Evolutionary conservation across 306 rosid species (phyloP), one percentile per base, ranked within the genome.

Genomic region (Gastrolobium villosum): DNA sequence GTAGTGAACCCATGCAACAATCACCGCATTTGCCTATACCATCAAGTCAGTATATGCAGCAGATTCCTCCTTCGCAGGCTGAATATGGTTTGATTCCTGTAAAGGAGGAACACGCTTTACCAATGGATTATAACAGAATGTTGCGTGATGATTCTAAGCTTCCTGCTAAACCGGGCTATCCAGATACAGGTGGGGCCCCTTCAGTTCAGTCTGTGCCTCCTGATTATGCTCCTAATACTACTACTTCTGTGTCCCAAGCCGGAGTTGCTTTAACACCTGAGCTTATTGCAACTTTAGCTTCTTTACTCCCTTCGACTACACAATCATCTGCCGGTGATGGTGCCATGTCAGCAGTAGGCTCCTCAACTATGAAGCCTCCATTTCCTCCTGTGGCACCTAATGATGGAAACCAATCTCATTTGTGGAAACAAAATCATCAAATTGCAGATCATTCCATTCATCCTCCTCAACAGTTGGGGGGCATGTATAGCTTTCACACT

Each of bases 241-340:
- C 72, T 65, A 81, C 83, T 54, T 72, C 92, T 76, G 74, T 74
- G 53, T 87, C 97, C 59, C 99, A 91, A 83, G 86, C 94, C 81
- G 97, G 96, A 75, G 89, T 88, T 72, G 28, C 90, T 26, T 84
- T 95, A 81, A 95, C 99, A 9, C 99, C 99, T 2, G 99, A 95
- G 87, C 96, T 95, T 53, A 90, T 95, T 88, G 98, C 98, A 66
- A 87, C 98, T 63, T 86, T 95, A 75, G 88, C 93, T 76, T 78
- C 96, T 48, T 82, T 93, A 7, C 84, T 95, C 44, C 99, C 99
- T 81, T 83, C 90, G 64, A 87, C 84, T 77, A 65, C 90, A 13
- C 96, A 90, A 70, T 64, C 89, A 48, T 76, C 98, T 82, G 81
- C 81, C 56, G 35, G 82, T 59, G 94, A 91, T 54, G 84, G 88